Evolutionary conservation across 2,329 filamentous ascomycete species (phyloP).

Genomic region (Fonsecaea pedrosoi): DNA sequence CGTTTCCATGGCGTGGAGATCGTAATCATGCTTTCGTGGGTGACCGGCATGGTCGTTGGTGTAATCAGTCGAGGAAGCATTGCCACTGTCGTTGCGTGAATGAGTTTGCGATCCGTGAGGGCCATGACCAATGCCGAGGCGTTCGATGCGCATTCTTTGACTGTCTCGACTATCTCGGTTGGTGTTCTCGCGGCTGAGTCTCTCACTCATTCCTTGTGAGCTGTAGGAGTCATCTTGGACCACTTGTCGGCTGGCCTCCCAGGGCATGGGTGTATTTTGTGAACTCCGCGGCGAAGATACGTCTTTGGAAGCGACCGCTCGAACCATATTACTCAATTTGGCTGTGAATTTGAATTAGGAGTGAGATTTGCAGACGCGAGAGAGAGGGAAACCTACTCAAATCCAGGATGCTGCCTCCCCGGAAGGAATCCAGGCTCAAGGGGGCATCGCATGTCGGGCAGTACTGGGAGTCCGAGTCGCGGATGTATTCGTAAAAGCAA

Average conservation of each 20-base stretch:
- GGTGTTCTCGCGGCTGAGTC: constrained; percentile 41
- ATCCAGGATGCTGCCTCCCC: constrained; percentile 90
- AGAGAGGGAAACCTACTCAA: constrained; percentile 67
- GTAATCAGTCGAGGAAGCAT: constrained; percentile 78
- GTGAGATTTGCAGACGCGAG: constrained; percentile 23
- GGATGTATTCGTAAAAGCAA: constrained; percentile 98
- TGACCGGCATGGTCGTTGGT: constrained; percentile 61
- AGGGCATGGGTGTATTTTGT: constrained; percentile 67
- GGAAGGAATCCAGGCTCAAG: constrained; percentile 86
- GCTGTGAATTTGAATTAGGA: constrained; percentile 61
- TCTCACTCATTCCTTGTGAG: constrained; percentile 26
- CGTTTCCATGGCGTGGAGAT: constrained; percentile 94
- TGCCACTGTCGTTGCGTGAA: constrained; percentile 77
- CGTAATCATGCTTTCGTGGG: constrained; percentile 84
- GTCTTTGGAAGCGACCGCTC: constrained; percentile 76
- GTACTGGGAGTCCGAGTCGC: constrained; percentile 89
- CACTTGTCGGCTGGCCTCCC: constrained; percentile 52
- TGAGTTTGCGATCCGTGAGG: constrained; percentile 54
- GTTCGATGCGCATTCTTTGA: constrained; percentile 55
- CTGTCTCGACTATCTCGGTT: constrained; percentile 52
- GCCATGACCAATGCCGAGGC: constrained; percentile 46
- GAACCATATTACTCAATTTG: constrained; percentile 92
- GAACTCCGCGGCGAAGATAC: constrained; percentile 57
- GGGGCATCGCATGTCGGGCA: constrained; percentile 94
- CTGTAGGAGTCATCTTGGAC: constrained; percentile 44